These are phyloP conservation scores for Sindora glabra DNA, from an alignment of 306 rosid species.

Conservation along the genomic window DNA sequence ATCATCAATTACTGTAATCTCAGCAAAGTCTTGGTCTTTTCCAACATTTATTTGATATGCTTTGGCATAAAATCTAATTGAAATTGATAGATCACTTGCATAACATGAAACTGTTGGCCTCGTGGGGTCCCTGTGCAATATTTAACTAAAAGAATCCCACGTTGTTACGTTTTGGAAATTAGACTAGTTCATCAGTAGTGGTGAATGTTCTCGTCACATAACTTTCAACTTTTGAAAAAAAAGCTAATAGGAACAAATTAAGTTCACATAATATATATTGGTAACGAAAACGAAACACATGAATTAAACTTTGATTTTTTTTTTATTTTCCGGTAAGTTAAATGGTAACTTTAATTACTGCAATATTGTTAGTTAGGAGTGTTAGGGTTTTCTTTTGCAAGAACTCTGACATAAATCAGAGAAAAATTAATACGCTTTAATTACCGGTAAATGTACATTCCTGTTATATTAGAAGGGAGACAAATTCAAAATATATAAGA, in stretches of 20 bases:
- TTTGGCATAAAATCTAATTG: conserved; percentile 4
- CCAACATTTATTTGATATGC: not conserved
- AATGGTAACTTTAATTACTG: too few species aligned
- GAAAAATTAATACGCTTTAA: too few species aligned
- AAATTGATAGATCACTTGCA: conserved; percentile 10
- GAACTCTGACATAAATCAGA: too few species aligned
- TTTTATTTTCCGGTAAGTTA: too few species aligned
- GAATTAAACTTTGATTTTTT: too few species aligned
- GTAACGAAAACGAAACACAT: not conserved
- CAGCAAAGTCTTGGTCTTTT: not conserved
- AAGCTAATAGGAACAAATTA: not conserved
- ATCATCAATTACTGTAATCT: too few species aligned
- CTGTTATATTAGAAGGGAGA: too few species aligned
- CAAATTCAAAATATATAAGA: too few species aligned
- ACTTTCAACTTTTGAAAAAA: conserved; percentile 1
- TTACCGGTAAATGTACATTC: too few species aligned
- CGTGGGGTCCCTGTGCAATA: not conserved
- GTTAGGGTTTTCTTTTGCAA: too few species aligned
- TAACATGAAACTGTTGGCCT: conserved; percentile 13
- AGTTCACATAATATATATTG: not conserved
- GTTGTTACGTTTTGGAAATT: not conserved
- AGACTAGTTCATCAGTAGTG: not conserved
- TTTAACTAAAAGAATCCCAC: conserved; percentile 4
- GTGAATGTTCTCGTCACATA: not conserved
- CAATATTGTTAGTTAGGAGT: too few species aligned